Percentiles rank a stretch among this genome's conserved stretches.
These are phyloP conservation scores for Quercus mongolica DNA, from an alignment of 306 rosid species.

Conservation along the genomic window DNA sequence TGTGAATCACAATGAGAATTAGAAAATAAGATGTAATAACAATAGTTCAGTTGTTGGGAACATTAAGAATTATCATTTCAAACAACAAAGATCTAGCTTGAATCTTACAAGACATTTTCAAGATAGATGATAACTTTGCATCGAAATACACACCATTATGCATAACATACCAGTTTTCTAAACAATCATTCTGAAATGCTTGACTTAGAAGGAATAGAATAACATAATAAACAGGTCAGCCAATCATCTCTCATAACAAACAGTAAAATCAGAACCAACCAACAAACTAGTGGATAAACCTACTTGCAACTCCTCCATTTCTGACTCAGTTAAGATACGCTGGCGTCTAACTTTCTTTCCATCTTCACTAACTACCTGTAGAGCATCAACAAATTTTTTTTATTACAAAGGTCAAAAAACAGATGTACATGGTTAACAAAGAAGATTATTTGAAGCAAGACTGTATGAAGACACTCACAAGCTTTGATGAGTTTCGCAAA, in stretches of 20 bases:
- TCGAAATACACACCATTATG: background rate
- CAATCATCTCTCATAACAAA: conserved; percentile 12
- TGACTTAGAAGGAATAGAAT: conserved; percentile 14
- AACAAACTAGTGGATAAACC: conserved; percentile 20
- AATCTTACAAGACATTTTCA: background rate
- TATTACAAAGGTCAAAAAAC: conserved; percentile 6
- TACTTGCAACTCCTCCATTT: conserved; percentile 92
- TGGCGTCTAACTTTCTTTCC: conserved; percentile 91
- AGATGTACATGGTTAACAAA: conserved; percentile 1
- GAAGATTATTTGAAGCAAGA: conserved; percentile 11
- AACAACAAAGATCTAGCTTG: conserved; percentile 13
- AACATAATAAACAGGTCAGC: conserved; percentile 1
- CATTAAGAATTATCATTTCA: conserved; percentile 12
- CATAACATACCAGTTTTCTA: background rate
- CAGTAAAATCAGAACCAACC: conserved; percentile 1
- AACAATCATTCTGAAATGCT: conserved; percentile 11
- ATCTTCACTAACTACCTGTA: conserved; percentile 86
- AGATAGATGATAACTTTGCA: background rate
- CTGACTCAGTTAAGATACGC: conserved; percentile 64
- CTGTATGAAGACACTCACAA: conserved; percentile 50
- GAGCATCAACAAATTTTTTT: conserved; percentile 20
- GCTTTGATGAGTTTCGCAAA: conserved; percentile 83
- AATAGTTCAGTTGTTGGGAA: background rate
- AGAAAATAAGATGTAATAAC: background rate
- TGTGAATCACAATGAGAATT: conserved; percentile 27